phyloP scores from a whole-genome alignment of 345 rosid genomes.

The Rubroshorea leprosula region DNA sequence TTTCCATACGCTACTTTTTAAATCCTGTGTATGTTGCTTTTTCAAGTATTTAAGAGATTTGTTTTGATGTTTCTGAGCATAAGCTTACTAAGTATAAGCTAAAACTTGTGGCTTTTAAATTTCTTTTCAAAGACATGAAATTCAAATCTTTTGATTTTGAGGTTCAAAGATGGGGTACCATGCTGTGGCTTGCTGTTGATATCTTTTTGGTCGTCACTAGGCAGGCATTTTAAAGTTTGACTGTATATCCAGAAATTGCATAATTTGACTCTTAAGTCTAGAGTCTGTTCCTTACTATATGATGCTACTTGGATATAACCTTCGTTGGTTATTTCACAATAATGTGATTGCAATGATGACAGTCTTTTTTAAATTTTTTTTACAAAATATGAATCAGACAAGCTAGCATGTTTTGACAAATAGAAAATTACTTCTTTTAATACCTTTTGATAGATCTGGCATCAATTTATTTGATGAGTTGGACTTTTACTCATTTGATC shows the following conservation, averaged over 20 bases:
- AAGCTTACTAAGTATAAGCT: background rate
- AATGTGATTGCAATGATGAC: background rate
- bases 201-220: background rate
- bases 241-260: background rate
- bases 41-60: background rate
- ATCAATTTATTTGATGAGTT: too few species aligned
- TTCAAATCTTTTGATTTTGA: too few species aligned
- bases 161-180: background rate
- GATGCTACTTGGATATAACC: too few species aligned
- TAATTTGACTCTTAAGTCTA: conserved; percentile 3
- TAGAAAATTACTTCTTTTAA: background rate
- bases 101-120: background rate
- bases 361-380: background rate
- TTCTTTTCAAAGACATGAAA: too few species aligned
- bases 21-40: too few species aligned
- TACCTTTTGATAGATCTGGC: background rate
- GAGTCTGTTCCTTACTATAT: background rate
- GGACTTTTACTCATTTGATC: background rate
- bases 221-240: background rate
- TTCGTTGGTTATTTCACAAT: background rate
- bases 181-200: background rate
- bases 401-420: background rate
- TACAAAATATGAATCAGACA: background rate
- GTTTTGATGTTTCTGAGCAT: background rate
- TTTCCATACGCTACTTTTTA: conserved; percentile 8